Percentiles rank a stretch among this genome's conserved stretches.
Evolutionary conservation across 2,329 filamentous ascomycete species (phyloP).

Genomic region (Thielaviopsis populi): DNA sequence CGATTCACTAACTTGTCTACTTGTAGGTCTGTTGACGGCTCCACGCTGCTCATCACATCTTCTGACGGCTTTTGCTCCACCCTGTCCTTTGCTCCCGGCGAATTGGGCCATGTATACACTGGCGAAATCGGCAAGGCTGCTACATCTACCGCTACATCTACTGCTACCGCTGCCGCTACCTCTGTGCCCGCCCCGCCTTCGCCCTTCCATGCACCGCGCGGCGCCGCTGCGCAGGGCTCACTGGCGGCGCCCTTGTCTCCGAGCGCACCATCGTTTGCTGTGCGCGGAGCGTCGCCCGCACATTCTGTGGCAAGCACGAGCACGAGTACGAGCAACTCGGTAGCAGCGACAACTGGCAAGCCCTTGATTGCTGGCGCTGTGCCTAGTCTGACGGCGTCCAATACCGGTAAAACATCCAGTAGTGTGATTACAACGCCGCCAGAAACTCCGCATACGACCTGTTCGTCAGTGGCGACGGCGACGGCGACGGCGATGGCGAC

Average conservation of each 20-base stretch:
- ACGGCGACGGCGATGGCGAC: no score
- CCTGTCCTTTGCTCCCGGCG: constrained; percentile 66
- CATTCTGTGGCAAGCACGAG: constrained; percentile 48
- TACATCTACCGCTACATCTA: constrained; percentile 53
- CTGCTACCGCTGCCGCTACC: constrained; percentile 51
- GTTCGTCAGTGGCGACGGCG: background rate
- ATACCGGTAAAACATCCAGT: constrained; percentile 45
- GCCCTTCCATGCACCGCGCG: constrained; percentile 40
- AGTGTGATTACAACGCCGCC: constrained; percentile 79
- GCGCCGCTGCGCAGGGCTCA: constrained; percentile 50
- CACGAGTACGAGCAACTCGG: constrained; percentile 39
- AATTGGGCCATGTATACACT: constrained; percentile 70
- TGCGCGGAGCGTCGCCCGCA: constrained; percentile 8
- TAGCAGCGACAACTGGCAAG: constrained; percentile 13
- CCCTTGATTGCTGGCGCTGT: constrained; percentile 61
- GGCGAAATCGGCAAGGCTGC: constrained; percentile 55
- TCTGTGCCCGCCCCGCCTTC: constrained; percentile 49
- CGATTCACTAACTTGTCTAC: background rate
- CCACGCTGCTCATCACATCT: constrained; percentile 73
- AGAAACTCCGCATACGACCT: constrained; percentile 56
- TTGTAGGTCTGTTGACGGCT: constrained; percentile 35
- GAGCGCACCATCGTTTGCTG: constrained; percentile 22
- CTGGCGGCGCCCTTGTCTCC: constrained; percentile 57
- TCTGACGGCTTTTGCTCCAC: constrained; percentile 96
- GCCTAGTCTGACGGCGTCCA: constrained; percentile 59